Evolutionary conservation across 352 stramenopile species (phyloP), one percentile per base, ranked within the genome.

Genomic region (Pythium utonaiense): DNA sequence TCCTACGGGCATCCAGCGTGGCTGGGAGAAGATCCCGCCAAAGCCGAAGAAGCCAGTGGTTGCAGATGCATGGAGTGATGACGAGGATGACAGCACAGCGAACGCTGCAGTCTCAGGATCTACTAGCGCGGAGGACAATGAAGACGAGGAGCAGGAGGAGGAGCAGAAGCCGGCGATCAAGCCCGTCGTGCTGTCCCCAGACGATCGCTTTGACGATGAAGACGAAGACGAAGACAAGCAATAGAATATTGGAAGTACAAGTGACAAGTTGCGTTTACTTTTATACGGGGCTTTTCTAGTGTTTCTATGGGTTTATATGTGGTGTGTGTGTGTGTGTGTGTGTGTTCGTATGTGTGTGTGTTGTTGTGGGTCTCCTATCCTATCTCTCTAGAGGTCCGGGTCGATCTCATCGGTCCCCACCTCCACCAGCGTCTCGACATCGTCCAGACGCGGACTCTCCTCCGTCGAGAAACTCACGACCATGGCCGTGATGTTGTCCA

Each of bases 401-500:
- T 50, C 45, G 2, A 36, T 22, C 17, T n/a, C 24, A 17, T 51
- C 34, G 12, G 17, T 5, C 2, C 2, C 25, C 12, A 7, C 14
- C n/a, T 38, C 28, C 4, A 25, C 51, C 6, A 45, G 17, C 38
- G 30, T 19, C 41, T 67, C 60, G 16, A 67, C 53, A 16, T 52
- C 60, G 30, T 67, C 60, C 16, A 68, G 49, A 24, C 44, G 53
- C 2, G n/a, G 17, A 1, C 14, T 21, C 16, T 27, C 36, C 3
- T 54, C 44, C n/a, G 24, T 48, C 22, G 61, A 60, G 48, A 68
- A 68, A 48, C 54, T 38, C 27, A 91, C 76, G 47, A 93, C 77
- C 71, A 90, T 88, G 38, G 76, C 78, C 19, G 83, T 91, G 64
- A 93, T 87, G 64, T 93, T 93, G 70, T 93, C 83, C 74, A 87